Evolutionary conservation across 495 filamentous ascomycete species (phyloP), one percentile per base, ranked within the genome.

Genomic region (Talaromyces thailandensis): DNA sequence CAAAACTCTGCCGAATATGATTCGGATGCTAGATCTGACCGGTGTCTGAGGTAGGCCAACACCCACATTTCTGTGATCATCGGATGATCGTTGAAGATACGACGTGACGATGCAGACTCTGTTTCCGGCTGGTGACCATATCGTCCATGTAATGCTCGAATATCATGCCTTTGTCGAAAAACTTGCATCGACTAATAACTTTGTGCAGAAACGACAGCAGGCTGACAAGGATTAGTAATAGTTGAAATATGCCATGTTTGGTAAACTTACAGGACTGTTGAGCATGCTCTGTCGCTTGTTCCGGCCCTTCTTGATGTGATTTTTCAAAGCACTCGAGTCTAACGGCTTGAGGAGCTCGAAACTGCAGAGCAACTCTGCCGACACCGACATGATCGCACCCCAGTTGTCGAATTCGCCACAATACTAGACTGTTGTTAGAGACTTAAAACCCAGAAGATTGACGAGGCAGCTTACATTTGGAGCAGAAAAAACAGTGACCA

Each of bases 341-440:
- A 99, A 78, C 14, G 94, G 94, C 69, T 99, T 99, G 64, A 99
- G 79, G 21, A 98, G 77, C 75, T 99, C 94, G 73, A 99, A 99
- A 73, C 92, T 96, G 75, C 94, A 99, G 6, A 99, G 83, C 48
- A 99, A 78, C 72, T 97, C 93, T 11, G 83, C 84, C 1, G 91
- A 96, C 14, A 99, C 94, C 9, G 93, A 96, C 94, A 99, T 99
- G 63, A 98, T 92, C 51, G 94, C 94, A 16, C 94, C 94, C 91
- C 94, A 98, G 61, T 99, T 99, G 71, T 99, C 94, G 68, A 99
- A 99, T 75, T 99, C 94, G 64, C 94, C 94, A 69, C 94, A 99
- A 70, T 99, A 99, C 92, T 96, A 67, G 8, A 40, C 6, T 5
- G 32, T 57, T 8, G 68, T 75, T 37, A 70, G 71, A 29, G 62